Percentiles rank a stretch among this genome's conserved stretches.
Conservation (phyloP, 2,329 filamentous ascomycete genomes). For the Epichloe sp. region DNA sequence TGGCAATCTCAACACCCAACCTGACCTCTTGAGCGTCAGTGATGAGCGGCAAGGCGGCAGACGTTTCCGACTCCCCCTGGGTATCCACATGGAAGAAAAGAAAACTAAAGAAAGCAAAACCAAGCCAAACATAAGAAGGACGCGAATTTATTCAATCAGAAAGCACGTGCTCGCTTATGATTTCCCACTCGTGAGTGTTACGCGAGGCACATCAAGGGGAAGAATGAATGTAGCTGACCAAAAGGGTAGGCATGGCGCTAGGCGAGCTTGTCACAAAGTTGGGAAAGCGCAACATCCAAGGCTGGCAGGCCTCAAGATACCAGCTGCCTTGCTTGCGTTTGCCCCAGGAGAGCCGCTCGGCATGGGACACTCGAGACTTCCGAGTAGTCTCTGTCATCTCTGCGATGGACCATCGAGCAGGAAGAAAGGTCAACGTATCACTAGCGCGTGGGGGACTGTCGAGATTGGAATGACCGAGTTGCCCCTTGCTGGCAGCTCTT, state of each 20-base stretch:
- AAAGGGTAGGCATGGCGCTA: not conserved
- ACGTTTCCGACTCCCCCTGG: too few relatives aligned
- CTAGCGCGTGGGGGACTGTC: not conserved
- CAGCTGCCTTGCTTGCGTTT: too few relatives aligned
- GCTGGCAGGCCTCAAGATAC: not conserved
- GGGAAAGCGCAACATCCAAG: not conserved
- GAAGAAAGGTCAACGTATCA: not conserved
- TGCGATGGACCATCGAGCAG: not conserved
- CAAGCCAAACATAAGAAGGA: not conserved
- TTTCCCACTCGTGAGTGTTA: not conserved
- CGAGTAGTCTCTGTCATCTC: not conserved
- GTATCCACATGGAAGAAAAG: not conserved
- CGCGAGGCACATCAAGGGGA: not conserved
- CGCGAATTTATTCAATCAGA: not conserved
- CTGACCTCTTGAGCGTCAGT: conserved; percentile 2
- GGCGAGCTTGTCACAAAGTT: conserved; percentile 1
- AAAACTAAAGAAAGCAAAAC: not conserved
- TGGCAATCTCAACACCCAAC: conserved; percentile 1
- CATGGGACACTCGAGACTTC: not conserved
- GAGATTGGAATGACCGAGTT: not conserved
- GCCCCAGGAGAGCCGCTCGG: not conserved
- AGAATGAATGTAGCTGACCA: conserved; percentile 4
- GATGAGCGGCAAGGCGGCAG: not conserved
- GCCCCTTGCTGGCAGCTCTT: not conserved
- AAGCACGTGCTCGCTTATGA: conserved; percentile 1